Evolutionary conservation across 345 rosid species (phyloP).

Genomic region (Corymbia maculata): DNA sequence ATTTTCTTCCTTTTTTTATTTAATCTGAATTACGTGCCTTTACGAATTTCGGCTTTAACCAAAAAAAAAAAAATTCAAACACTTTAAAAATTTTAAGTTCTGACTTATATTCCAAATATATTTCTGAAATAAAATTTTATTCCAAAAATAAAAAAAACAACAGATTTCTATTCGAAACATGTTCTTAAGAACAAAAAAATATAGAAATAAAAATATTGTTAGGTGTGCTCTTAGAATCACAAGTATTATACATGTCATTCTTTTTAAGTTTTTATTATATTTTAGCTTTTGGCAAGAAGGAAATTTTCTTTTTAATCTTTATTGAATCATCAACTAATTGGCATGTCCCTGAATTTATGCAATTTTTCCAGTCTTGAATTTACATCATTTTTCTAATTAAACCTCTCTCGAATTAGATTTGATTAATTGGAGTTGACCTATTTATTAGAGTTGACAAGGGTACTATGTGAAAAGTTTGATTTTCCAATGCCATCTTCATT

Average conservation of each 20-base stretch:
- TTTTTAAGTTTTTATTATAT: too few relatives aligned
- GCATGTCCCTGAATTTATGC: background rate
- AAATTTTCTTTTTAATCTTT: too few relatives aligned
- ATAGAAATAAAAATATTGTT: too few relatives aligned
- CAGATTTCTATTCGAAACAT: too few relatives aligned
- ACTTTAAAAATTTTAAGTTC: too few relatives aligned
- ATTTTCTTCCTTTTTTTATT: background rate
- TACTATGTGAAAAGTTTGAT: background rate
- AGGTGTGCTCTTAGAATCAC: background rate
- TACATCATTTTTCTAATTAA: background rate
- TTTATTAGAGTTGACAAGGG: background rate
- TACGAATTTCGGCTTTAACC: too few relatives aligned
- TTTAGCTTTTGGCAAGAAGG: background rate
- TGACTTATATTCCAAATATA: too few relatives aligned
- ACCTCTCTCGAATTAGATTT: background rate
- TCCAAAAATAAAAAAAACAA: too few relatives aligned
- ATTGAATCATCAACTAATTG: background rate
- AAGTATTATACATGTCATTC: background rate
- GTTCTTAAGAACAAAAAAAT: too few relatives aligned
- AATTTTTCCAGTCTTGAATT: background rate
- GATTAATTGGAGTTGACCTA: background rate
- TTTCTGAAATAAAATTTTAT: too few relatives aligned
- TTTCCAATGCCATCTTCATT: background rate
- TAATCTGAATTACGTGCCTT: background rate
- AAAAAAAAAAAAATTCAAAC: too few relatives aligned